These are phyloP conservation scores for Stenocarpella maydis DNA, from an alignment of 2,329 filamentous ascomycete genomes.

Conservation along the genomic window DNA sequence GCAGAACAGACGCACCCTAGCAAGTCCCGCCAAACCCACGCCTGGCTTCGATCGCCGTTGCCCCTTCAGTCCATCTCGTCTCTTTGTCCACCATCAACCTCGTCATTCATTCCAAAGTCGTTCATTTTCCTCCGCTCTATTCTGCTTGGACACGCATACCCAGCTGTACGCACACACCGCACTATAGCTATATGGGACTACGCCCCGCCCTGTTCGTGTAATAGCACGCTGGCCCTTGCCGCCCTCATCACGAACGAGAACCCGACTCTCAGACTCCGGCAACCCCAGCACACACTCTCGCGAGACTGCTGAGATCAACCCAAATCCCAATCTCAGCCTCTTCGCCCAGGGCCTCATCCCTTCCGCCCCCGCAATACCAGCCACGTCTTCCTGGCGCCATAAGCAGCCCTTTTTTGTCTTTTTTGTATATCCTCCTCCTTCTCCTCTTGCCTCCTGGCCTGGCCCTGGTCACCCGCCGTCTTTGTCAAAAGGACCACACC, in stretches of 20 bases:
- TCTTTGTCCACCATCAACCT: constrained; percentile 23
- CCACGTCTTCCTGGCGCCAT: constrained; percentile 19
- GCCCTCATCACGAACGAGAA: not conserved
- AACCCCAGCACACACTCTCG: not conserved
- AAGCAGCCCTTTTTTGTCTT: not conserved
- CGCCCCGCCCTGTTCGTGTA: constrained; percentile 18
- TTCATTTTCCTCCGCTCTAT: constrained; percentile 18
- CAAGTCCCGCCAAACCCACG: constrained; percentile 29
- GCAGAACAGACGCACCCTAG: constrained; percentile 21
- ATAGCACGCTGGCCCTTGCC: constrained; percentile 22
- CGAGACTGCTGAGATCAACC: not conserved
- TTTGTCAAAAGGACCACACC: not conserved
- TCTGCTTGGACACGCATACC: too few relatives aligned
- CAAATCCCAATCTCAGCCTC: constrained; percentile 2
- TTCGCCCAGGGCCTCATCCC: constrained; percentile 1
- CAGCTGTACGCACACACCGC: not conserved
- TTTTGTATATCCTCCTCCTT: too few relatives aligned
- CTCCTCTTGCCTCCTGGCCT: not conserved
- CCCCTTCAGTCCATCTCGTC: constrained; percentile 20
- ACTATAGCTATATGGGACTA: constrained; percentile 15
- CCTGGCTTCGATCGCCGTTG: constrained; percentile 25
- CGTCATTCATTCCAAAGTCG: constrained; percentile 30
- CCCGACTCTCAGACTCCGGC: not conserved
- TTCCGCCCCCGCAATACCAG: constrained; percentile 21
- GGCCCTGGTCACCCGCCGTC: not conserved